Base-by-base conservation (phyloP, 169 alveolate species). In the Plasmodium blacklocki region DNA sequence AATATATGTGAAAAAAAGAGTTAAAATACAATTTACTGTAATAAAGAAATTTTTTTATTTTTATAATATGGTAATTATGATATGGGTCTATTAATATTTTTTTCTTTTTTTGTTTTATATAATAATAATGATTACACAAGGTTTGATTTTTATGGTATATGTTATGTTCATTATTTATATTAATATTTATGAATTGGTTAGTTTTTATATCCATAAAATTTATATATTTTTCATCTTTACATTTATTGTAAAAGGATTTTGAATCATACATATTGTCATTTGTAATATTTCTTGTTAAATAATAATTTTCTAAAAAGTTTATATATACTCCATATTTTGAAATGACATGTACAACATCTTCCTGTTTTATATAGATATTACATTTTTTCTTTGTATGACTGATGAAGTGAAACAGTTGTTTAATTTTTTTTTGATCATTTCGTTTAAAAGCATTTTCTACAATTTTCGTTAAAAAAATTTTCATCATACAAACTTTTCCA, bases 331-430 rank as follows among this genome's bases (percentile, higher is more conserved):
- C 45, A n/a, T 62, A 21, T 29, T 70, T n/a, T 67, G 90, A 80
- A 5, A 80, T 11, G 14, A 71, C 64, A 62, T 67, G 66, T 60
- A 68, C 83, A 67, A 80, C 49, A 18, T 80, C 83, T 11, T 67
- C 64, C 52, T 39, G 29, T 7, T 15, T 21, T 23, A 80, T 12
- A 26, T 67, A 6, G 14, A 9, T 62, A 15, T 1, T 45, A 2
- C 47, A 32, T 54, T 76, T 45, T 21, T 54, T 56, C 45, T n/a
- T 59, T 12, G 21, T 52, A n/a, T 52, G n/a, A n/a, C 39, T 23
- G 43, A 80, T 32, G 49, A 80, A 67, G 2, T 66, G 54, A 21
- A 50, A 67, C 23, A 80, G 18, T 12, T 12, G 80, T 19, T 80
- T 67, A 45, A 80, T n/a, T n/a, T 80, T 45, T n/a, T 54, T 80